Base-by-base conservation (phyloP, 2,329 filamentous ascomycete species). In the Proliferodiscus dingleyae region DNA sequence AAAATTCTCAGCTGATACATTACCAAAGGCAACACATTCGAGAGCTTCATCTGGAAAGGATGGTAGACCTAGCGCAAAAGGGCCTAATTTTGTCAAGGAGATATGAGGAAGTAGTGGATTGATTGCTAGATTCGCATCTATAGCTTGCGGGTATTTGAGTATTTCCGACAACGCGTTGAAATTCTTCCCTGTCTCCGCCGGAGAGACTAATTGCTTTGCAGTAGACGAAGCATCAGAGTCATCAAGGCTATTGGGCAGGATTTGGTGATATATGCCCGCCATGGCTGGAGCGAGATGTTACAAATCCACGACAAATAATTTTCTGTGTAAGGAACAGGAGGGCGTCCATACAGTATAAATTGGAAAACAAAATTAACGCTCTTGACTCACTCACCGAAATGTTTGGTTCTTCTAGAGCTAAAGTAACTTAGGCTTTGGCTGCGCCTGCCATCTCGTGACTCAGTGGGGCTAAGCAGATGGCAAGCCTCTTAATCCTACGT, bases 301-400 rank as follows among this genome's bases (percentile, higher is more conserved):
- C 5, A 34, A 30, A 16, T 34, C 16, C 41, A 5, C 11, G 23
- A 29, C 8, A 34, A 18, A 34, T 16, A 7, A 29, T 9, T 29
- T 10, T 28, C 19, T 15, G 38, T 13, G 24, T 11, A 18, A 19
- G 13, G 7, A 15, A 24, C 5, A 40, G 16, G 38, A 28, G 3
- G 13, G 16, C 16, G n/a, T 18, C 2, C 16, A 1, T 15, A 13
- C 29, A 30, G 10, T 19, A 16, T 24, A 11, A 29, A 30, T n/a
- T 28, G 24, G 11, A 28, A 40, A 15, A 24, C 8, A 36, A n/a
- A 6, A 10, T 5, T 24, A 32, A 36, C 19, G 2, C 13, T 11
- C 19, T 13, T 46, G 44, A 46, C 26, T 46, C 44, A 46, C 38
- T 46, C 30, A 28, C 43, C 44, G 37, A 22, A 21, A 29, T 46